phyloP scores from a whole-genome alignment of 169 alveolate genomes.

The Babesia ovis region DNA sequence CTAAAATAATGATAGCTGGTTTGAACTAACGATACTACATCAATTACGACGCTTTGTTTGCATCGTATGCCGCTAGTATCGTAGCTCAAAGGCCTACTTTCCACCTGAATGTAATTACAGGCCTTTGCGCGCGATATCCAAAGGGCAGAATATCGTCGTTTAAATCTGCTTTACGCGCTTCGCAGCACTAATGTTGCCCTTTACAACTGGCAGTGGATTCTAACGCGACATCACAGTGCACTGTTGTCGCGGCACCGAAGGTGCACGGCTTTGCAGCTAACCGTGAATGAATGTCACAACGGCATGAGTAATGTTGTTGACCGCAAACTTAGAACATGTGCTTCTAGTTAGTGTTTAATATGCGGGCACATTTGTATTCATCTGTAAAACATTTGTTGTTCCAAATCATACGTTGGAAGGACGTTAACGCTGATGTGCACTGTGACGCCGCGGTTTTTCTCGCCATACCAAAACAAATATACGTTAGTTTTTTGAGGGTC shows the following conservation, averaged over 20 bases:
- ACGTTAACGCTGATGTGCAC: not conserved
- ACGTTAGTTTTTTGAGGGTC: too few species aligned
- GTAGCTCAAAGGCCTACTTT: not conserved
- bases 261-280: conserved; percentile 25
- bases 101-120: not conserved
- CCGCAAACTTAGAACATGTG: not conserved
- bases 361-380: not conserved
- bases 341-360: not conserved
- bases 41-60: not conserved
- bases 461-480: too few species aligned
- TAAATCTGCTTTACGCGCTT: not conserved
- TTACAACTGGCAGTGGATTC: conserved; percentile 1
- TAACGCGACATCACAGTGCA: conserved; percentile 30
- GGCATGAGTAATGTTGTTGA: not conserved
- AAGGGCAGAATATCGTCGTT: not conserved
- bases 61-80: not conserved
- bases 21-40: too few species aligned
- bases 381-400: not conserved
- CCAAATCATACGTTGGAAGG: not conserved
- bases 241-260: conserved; percentile 21
- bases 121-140: not conserved
- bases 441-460: not conserved
- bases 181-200: not conserved
- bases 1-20: too few species aligned
- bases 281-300: not conserved